Evolutionary conservation across 257 asterid genomes (phyloP), one percentile per base, ranked within the genome.

Genomic region (Sherardia arvensis): DNA sequence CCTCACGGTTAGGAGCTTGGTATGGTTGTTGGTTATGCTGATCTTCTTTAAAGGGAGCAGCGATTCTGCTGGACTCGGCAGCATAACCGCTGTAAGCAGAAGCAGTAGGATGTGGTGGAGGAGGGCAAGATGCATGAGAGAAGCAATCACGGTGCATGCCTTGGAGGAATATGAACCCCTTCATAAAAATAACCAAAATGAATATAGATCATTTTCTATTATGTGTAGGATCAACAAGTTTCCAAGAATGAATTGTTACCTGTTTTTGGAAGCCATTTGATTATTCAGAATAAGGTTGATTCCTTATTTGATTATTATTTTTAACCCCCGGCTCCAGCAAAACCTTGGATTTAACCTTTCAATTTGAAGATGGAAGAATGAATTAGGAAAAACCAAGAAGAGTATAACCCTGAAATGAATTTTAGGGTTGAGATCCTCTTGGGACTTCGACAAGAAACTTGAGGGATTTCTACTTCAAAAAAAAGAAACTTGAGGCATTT

Each of bases 11-110:
- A 83, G 79, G 69, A 75, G 77, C 74, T 79, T 82, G 1, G 85
- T 79, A 79, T 84, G 92, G 77, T 77, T 82, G 75, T 87, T 87
- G 28, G 90, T 84, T 7, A 87, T 25, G 25, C 53, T 56, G 1
- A 87, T 40, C 1, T 11, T 12, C 63, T 70, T 84, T 2, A 43
- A 4, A 0, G 38, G 12, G 0, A 40, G 5, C 1, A 22, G 38
- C 5, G 65, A 45, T 18, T 10, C 29, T 1, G 54, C 11, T 7
- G 56, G 3, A 32, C 26, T 36, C 12, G 17, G 29, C 0, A 53
- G 45, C 54, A 63, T 0, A 1, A 29, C 51, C 8, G 48, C 48
- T 8, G 48, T 40, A 25, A 54, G 3, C 55, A 45, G 0, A 55
- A 12, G 53, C 30, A 48, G 53, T 1, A 65, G 7, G 36, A 69